Evolutionary conservation across 2,329 filamentous ascomycete species (phyloP).

Genomic region (Colletotrichum scovillei): DNA sequence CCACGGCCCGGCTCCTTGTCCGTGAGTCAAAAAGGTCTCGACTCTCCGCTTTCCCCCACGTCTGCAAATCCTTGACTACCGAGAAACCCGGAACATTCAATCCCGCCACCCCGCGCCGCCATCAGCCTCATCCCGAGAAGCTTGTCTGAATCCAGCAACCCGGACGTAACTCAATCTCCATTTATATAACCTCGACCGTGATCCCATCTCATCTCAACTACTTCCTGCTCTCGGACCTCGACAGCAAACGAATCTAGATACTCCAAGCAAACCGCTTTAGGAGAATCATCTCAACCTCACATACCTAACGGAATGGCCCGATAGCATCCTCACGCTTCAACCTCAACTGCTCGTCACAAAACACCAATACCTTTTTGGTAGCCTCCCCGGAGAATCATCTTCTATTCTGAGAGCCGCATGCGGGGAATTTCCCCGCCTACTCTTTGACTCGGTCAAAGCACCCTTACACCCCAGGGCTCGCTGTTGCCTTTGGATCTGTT

Average conservation of each 20-base stretch:
- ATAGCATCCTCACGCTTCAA: constrained; percentile 32
- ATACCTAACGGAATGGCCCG: constrained; percentile 31
- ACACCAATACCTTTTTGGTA: constrained; percentile 36
- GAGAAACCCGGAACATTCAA: constrained; percentile 1
- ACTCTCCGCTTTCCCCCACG: constrained; percentile 17
- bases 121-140: constrained; percentile 19
- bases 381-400: constrained; percentile 29
- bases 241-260: background rate
- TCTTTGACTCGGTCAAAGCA: constrained; percentile 39
- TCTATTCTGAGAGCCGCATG: constrained; percentile 36
- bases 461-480: constrained; percentile 29
- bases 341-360: constrained; percentile 7
- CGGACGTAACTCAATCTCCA: constrained; percentile 2
- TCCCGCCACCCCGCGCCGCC: constrained; percentile 14
- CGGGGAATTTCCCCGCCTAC: constrained; percentile 38
- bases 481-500: constrained; percentile 21
- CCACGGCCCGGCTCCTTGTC: constrained; percentile 28
- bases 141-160: constrained; percentile 3
- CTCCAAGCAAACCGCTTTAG: background rate
- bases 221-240: background rate
- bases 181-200: background rate
- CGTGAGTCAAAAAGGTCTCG: constrained; percentile 13
- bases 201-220: background rate
- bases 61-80: constrained; percentile 1
- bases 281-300: background rate